Evolutionary conservation across 164 flowering plant species (phyloP).

Genomic region (Magnolia sinica): DNA sequence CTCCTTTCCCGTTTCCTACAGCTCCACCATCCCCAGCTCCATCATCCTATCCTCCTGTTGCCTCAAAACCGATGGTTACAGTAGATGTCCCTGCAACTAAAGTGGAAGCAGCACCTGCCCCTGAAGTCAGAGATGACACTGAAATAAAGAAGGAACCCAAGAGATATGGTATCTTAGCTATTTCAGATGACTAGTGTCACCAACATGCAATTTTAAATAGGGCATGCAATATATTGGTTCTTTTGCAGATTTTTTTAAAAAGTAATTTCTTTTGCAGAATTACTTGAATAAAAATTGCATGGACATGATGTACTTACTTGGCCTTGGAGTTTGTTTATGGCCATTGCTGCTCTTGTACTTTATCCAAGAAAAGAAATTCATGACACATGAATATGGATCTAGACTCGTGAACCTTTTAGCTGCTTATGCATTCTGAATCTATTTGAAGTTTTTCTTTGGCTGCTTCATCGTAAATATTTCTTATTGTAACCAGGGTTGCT

Average conservation of each 20-base stretch:
- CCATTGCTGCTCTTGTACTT: not conserved
- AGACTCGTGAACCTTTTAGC: not conserved
- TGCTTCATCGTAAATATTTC: too few species aligned
- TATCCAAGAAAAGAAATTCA: not conserved
- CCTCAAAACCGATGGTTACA: constrained; percentile 48
- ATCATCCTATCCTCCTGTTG: constrained; percentile 27
- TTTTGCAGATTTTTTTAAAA: not conserved
- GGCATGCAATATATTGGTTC: not conserved
- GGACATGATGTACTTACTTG: too few species aligned
- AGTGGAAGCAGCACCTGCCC: constrained; percentile 52
- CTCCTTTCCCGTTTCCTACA: constrained; percentile 67
- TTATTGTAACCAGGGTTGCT: too few species aligned
- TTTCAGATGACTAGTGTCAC: not conserved
- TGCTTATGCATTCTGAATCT: not conserved
- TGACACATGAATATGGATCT: not conserved
- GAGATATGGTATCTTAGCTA: constrained; percentile 46
- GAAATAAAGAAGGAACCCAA: constrained; percentile 50
- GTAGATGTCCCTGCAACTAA: constrained; percentile 73
- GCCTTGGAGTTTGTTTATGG: not conserved
- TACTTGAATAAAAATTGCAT: not conserved
- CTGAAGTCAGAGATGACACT: constrained; percentile 25
- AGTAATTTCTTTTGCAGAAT: not conserved
- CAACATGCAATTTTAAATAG: not conserved
- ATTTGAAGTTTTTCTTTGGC: not conserved
- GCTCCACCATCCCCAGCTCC: constrained; percentile 31